These are phyloP conservation scores for Lathyrus aphaca DNA, from an alignment of 306 rosid species.

Conservation along the genomic window DNA sequence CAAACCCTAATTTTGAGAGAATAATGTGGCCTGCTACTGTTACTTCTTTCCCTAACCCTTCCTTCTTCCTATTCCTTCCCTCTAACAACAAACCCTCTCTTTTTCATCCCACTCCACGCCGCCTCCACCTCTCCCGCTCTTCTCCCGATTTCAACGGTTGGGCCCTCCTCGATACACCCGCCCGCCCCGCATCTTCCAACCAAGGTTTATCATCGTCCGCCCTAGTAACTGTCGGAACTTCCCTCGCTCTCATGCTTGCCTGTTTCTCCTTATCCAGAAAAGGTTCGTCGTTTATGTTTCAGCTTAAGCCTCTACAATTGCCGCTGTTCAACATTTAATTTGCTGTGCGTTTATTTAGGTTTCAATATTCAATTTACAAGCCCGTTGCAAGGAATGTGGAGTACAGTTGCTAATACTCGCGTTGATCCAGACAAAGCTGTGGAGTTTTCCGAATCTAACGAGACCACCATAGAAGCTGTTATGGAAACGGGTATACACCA, in stretches of 20 bases:
- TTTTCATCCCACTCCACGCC: constrained; percentile 34
- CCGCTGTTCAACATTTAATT: background rate
- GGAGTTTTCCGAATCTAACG: constrained; percentile 40
- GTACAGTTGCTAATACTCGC: constrained; percentile 28
- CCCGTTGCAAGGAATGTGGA: constrained; percentile 54
- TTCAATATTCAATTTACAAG: constrained; percentile 51
- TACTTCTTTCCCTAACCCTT: constrained; percentile 33
- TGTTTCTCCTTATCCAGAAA: constrained; percentile 53
- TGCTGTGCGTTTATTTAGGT: constrained; percentile 50
- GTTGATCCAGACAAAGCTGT: constrained; percentile 26
- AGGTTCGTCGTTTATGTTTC: constrained; percentile 43
- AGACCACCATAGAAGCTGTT: constrained; percentile 41
- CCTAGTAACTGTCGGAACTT: constrained; percentile 57
- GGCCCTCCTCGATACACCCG: constrained; percentile 53
- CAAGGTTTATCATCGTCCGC: constrained; percentile 41
- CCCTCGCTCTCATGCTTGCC: constrained; percentile 61
- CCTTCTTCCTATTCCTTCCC: constrained; percentile 47
- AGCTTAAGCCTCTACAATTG: background rate
- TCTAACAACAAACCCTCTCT: constrained; percentile 36
- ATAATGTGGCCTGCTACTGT: constrained; percentile 48
- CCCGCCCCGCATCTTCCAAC: constrained; percentile 14
- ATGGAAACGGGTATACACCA: constrained; percentile 43
- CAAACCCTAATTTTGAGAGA: constrained; percentile 10
- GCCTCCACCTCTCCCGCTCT: constrained; percentile 45
- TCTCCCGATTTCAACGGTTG: constrained; percentile 64